Conservation (phyloP, 768 basidiomycete species). For the Plicaturopsis crispa region DNA sequence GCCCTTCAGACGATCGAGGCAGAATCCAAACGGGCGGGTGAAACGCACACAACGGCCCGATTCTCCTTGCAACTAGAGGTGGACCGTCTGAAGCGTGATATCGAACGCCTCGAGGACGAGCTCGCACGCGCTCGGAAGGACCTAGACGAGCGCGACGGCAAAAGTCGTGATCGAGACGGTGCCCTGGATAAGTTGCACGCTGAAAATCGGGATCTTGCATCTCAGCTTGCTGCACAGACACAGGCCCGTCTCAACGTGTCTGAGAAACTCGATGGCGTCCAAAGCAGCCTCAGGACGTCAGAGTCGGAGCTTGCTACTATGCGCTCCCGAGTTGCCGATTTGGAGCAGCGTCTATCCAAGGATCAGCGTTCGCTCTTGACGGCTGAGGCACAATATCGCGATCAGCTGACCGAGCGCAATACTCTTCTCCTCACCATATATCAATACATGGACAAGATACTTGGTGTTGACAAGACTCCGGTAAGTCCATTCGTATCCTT, state of each 20-base stretch:
- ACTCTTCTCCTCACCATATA: slow-evolving; percentile 87
- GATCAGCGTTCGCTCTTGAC: slow-evolving; percentile 68
- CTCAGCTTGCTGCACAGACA: slow-evolving; percentile 75
- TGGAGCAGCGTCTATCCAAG: slow-evolving; percentile 76
- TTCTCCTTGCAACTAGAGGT: slow-evolving; percentile 88
- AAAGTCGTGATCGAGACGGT: slow-evolving; percentile 61
- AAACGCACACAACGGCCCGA: slow-evolving; percentile 73
- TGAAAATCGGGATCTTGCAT: slow-evolving; percentile 74
- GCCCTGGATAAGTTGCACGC: slow-evolving; percentile 69
- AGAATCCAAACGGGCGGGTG: slow-evolving; percentile 75
- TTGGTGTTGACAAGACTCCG: slow-evolving; percentile 82
- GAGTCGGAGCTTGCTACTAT: slow-evolving; percentile 61
- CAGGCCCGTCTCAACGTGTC: slow-evolving; percentile 81
- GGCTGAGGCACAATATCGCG: slow-evolving; percentile 77
- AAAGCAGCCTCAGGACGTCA: slow-evolving; percentile 50
- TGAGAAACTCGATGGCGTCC: slow-evolving; percentile 80
- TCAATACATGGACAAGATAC: slow-evolving; percentile 91
- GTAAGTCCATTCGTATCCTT: slow-evolving; percentile 34
- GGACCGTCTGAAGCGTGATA: slow-evolving; percentile 78
- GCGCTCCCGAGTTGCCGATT: slow-evolving; percentile 57
- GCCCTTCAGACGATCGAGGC: slow-evolving; percentile 66
- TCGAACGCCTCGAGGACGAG: slow-evolving; percentile 76
- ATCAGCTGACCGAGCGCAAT: slow-evolving; percentile 90
- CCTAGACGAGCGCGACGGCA: slow-evolving; percentile 56
- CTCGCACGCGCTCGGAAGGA: slow-evolving; percentile 64